Evolutionary conservation across 2,329 filamentous ascomycete genomes (phyloP).

Genomic region (Colletotrichum plurivorum): DNA sequence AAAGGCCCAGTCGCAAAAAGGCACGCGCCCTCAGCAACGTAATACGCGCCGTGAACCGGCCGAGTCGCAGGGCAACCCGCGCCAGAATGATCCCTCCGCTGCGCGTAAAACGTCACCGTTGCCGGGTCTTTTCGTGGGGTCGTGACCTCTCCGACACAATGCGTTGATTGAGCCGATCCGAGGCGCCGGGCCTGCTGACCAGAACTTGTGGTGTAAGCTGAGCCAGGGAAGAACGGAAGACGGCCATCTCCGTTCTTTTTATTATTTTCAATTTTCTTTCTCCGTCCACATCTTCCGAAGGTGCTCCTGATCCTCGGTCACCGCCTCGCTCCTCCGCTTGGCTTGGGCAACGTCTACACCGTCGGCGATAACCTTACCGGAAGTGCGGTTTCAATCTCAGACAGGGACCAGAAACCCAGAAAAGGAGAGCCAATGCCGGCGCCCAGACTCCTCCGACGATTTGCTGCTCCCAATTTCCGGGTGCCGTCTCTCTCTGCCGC

Average conservation of each 20-base stretch:
- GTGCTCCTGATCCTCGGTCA: too few relatives aligned
- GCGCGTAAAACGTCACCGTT: slow-evolving; percentile 23
- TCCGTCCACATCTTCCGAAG: not conserved
- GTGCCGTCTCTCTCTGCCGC: too few relatives aligned
- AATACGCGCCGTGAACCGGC: slow-evolving; percentile 4
- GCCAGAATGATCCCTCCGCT: slow-evolving; percentile 34
- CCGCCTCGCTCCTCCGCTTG: too few relatives aligned
- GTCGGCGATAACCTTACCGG: slow-evolving; percentile 20
- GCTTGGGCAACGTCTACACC: not conserved
- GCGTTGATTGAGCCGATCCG: slow-evolving; percentile 29
- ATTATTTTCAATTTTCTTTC: not conserved
- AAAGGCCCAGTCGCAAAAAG: not conserved
- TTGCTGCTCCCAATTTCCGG: not conserved
- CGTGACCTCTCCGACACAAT: slow-evolving; percentile 36
- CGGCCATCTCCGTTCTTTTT: not conserved
- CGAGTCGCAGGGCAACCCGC: slow-evolving; percentile 19
- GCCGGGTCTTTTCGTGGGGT: slow-evolving; percentile 31
- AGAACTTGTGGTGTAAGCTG: slow-evolving; percentile 11
- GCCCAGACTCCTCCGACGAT: slow-evolving; percentile 2
- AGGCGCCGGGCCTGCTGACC: slow-evolving; percentile 34
- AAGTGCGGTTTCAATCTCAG: slow-evolving; percentile 15
- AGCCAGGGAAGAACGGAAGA: not conserved
- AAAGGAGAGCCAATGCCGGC: slow-evolving; percentile 2
- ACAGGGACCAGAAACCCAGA: slow-evolving; percentile 1
- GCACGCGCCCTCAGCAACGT: slow-evolving; percentile 19